Percentiles rank a stretch among this genome's conserved stretches.
Conservation (phyloP, 169 alveolate species). For the Hepatocystis sp. region DNA sequence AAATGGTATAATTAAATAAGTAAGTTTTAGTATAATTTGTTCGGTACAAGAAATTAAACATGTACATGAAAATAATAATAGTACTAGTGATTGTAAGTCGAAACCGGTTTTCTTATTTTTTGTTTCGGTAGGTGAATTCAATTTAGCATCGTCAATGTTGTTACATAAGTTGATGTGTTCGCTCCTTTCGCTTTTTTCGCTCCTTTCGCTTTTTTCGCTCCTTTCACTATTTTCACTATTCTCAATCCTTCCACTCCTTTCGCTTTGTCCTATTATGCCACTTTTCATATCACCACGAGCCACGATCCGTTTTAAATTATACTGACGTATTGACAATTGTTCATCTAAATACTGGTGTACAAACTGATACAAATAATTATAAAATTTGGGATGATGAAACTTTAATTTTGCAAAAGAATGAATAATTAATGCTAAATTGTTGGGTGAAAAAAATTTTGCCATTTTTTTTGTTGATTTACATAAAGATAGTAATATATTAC, state of each 20-base stretch:
- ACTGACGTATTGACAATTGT: background rate
- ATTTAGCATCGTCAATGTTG: background rate
- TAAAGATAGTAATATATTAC: constrained; percentile 77
- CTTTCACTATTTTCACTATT: background rate
- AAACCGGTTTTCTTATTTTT: constrained; percentile 37
- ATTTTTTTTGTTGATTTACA: constrained; percentile 75
- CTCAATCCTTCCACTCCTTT: background rate
- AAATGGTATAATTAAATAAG: constrained; percentile 74
- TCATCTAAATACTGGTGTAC: constrained; percentile 53
- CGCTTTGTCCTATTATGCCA: background rate
- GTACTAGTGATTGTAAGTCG: constrained; percentile 83
- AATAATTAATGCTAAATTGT: constrained; percentile 78
- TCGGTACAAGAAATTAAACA: constrained; percentile 17
- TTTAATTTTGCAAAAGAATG: constrained; percentile 87
- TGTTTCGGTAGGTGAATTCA: background rate
- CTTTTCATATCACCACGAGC: background rate
- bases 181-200: background rate
- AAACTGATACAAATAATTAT: constrained; percentile 49
- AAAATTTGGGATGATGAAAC: constrained; percentile 74
- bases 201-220: background rate
- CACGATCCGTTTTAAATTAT: too few species aligned
- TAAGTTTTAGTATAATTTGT: constrained; percentile 77
- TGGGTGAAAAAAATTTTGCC: constrained; percentile 77
- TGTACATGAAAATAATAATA: constrained; percentile 67
- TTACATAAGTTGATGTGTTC: background rate